These are phyloP conservation scores for Hypoxylon lenormandii DNA, from an alignment of 495 filamentous ascomycete species.

Conservation along the genomic window DNA sequence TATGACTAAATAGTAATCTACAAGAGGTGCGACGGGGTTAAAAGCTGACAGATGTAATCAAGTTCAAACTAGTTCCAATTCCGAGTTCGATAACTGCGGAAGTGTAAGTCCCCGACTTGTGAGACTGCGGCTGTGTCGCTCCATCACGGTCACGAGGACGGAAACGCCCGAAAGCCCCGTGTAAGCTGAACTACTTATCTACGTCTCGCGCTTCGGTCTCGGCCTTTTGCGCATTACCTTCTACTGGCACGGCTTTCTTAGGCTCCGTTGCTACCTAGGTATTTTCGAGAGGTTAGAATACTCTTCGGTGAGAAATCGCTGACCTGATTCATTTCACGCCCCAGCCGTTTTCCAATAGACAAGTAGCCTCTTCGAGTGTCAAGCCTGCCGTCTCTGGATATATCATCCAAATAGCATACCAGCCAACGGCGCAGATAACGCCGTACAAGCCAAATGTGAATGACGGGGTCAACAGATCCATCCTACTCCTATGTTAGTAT, in stretches of 20 bases:
- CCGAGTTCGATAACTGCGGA: not conserved
- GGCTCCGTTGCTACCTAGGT: not conserved
- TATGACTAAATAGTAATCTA: not conserved
- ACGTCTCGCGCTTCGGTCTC: not conserved
- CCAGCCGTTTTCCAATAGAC: constrained; percentile 78
- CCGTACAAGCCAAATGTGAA: constrained; percentile 85
- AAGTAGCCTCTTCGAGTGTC: constrained; percentile 82
- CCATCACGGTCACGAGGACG: not conserved
- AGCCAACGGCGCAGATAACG: constrained; percentile 73
- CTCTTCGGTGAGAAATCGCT: not conserved
- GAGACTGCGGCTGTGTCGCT: not conserved
- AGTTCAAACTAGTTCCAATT: not conserved
- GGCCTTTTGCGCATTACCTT: not conserved
- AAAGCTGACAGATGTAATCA: not conserved
- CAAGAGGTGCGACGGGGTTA: too few relatives aligned
- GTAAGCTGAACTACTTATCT: not conserved
- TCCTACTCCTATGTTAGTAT: constrained; percentile 49
- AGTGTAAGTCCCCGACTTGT: too few relatives aligned
- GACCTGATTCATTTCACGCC: constrained; percentile 65
- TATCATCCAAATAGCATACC: constrained; percentile 72
- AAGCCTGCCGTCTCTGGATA: constrained; percentile 89
- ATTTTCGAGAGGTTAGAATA: not conserved
- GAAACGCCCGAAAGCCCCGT: not conserved
- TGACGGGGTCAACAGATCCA: constrained; percentile 78
- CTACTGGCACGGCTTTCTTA: not conserved